Base-by-base conservation (phyloP, 2,329 filamentous ascomycete species). In the Claviceps pazoutovae region DNA sequence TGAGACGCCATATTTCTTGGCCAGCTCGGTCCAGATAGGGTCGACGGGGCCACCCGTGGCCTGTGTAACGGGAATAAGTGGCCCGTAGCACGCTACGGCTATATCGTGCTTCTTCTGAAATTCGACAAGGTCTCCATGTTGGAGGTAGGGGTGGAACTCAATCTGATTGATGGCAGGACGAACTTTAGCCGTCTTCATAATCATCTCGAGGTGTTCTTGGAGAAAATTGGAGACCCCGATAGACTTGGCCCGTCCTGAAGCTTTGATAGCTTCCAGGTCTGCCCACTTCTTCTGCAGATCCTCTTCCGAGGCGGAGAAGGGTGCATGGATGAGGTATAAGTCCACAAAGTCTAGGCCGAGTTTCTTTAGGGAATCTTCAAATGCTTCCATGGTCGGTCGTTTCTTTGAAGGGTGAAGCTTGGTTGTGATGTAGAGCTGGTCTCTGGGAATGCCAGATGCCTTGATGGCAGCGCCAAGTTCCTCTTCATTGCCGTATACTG, bases 221-320 rank as follows among this genome's bases (percentile, higher is more conserved):
- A 78, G 60, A 61, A 85, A 91, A 70, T 91, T 93, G 60, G 83
- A 87, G 14, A 93, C 82, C 49, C 87, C 87, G 58, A 93, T 88
- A 52, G 82, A 80, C 57, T 73, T 76, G 48, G 79, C 81, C 55
- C 78, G 78, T 56, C 84, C 84, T 1, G 78, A 76, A 45, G 76
- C 76, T 62, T 82, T 75, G 73, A 90, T 80, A 34, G 78, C 78
- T 61, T 85, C 80, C 57, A 83, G 62, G 51, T 79, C 73, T 42
- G 74, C 72, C 80, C 80, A 84, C 53, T 71, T 71, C 45, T 65
- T 57, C 62, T 80, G 85, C 63, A 89, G 65, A 38, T 75, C 70
- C 53, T 68, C 68, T 9, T 71, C 71, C 5, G 64, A 65, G 2
- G 70, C 66, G 53, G 74, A 76, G 59, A 69, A 81, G 14, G 80